phyloP scores from a whole-genome alignment of 805 yeast species.

The Candida cerambycidarum region DNA sequence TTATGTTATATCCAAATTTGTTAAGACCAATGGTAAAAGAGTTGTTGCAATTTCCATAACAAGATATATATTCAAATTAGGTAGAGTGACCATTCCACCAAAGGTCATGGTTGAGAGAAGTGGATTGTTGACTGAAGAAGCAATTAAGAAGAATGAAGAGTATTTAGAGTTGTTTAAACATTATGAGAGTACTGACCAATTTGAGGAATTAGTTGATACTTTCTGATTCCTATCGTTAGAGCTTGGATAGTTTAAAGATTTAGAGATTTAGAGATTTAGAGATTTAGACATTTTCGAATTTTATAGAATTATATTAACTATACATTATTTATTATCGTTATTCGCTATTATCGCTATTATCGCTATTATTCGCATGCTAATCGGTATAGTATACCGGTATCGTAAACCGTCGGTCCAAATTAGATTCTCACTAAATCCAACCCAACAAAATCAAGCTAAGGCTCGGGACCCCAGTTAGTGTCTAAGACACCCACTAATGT shows the following conservation, averaged over 20 bases:
- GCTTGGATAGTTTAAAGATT: no score
- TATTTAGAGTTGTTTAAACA: conserved; percentile 11
- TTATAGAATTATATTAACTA: background rate
- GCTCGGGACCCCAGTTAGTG: no score
- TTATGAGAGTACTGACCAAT: conserved; percentile 10
- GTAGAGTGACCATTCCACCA: conserved; percentile 74
- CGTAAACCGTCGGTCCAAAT: no score
- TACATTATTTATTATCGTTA: background rate
- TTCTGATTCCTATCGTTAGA: conserved; percentile 4
- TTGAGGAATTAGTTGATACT: conserved; percentile 11
- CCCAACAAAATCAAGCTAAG: no score
- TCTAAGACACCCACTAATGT: no score
- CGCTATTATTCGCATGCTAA: no score
- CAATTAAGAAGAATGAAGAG: conserved; percentile 13
- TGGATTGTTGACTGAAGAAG: conserved; percentile 17
- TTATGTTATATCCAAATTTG: conserved; percentile 65
- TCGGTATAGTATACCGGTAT: no score
- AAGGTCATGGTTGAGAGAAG: conserved; percentile 45
- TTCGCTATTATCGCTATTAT: no score
- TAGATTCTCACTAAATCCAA: no score
- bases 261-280: conserved; percentile 1
- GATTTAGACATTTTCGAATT: background rate
- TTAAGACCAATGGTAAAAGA: conserved; percentile 24
- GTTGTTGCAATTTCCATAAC: conserved; percentile 59
- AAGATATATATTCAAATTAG: conserved; percentile 77